Conservation (phyloP, 2,329 filamentous ascomycete genomes). For the Colletotrichum liaoningense region DNA sequence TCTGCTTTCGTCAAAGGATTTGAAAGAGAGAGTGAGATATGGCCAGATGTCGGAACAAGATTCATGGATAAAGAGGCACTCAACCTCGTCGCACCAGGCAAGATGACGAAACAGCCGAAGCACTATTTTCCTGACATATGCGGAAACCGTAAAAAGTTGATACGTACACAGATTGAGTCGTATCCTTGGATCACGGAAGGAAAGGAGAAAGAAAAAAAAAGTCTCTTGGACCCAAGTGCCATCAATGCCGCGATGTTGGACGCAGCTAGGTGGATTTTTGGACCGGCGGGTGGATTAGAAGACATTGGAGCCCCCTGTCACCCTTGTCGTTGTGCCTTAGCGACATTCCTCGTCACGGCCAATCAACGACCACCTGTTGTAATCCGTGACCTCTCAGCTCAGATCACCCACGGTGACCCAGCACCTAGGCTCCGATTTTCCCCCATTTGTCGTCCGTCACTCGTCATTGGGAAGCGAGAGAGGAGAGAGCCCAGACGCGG, state of each 20-base stretch:
- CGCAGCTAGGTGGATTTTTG: slow-evolving; percentile 21
- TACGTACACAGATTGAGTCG: background rate
- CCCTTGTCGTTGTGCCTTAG: slow-evolving; percentile 6
- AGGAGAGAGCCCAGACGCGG: slow-evolving; percentile 4
- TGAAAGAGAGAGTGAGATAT: background rate
- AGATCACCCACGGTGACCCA: slow-evolving; percentile 20
- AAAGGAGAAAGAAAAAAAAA: background rate
- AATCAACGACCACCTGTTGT: slow-evolving; percentile 34
- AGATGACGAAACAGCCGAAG: background rate
- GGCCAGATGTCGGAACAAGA: background rate
- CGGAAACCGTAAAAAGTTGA: background rate
- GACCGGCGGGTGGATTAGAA: slow-evolving; percentile 10
- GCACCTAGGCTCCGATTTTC: slow-evolving; percentile 31
- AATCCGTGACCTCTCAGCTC: slow-evolving; percentile 37
- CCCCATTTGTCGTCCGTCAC: slow-evolving; percentile 32
- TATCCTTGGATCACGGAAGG: background rate
- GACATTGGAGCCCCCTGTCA: slow-evolving; percentile 4
- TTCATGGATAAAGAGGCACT: background rate
- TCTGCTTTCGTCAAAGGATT: background rate
- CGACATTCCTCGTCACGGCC: slow-evolving; percentile 2
- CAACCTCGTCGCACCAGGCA: background rate
- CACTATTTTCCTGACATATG: background rate
- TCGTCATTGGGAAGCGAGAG: slow-evolving; percentile 31
- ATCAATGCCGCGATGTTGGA: slow-evolving; percentile 31
- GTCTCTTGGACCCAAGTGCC: slow-evolving; percentile 9